These are phyloP conservation scores for Aspergillus hiratsukae DNA, from an alignment of 2,329 filamentous ascomycete species.

Conservation along the genomic window DNA sequence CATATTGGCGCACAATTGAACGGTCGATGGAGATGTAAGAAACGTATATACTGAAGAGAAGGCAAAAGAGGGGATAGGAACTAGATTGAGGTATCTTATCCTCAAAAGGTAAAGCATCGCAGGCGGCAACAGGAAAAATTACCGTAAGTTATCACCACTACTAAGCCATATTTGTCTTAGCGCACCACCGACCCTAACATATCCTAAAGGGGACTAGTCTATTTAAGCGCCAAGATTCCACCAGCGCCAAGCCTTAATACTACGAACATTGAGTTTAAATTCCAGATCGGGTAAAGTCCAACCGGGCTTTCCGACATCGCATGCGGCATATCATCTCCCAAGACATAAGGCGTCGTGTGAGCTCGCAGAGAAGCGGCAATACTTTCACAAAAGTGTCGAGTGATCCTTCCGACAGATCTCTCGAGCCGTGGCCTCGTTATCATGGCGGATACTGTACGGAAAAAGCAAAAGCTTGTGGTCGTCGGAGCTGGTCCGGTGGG, in stretches of 20 bases:
- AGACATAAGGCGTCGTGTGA: background rate
- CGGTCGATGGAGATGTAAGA: background rate
- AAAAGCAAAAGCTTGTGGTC: slow-evolving; percentile 66
- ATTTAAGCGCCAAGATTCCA: background rate
- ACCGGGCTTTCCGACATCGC: background rate
- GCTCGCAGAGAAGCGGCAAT: background rate
- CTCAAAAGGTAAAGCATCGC: background rate
- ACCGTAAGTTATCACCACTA: background rate
- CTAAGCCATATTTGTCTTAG: background rate
- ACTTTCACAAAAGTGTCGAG: background rate
- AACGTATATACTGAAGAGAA: background rate
- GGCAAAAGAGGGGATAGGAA: background rate
- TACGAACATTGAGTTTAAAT: background rate
- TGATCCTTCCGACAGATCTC: background rate
- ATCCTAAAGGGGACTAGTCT: background rate
- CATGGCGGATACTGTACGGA: slow-evolving; percentile 11
- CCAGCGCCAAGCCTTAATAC: background rate
- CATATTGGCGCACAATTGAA: slow-evolving; percentile 13
- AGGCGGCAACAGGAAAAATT: background rate
- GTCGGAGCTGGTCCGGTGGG: slow-evolving; percentile 93
- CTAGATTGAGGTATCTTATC: background rate
- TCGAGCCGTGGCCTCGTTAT: background rate
- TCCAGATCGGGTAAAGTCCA: background rate
- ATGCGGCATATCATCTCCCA: background rate
- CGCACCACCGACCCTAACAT: background rate